Conservation (phyloP, 495 filamentous ascomycete species). For the Podospora anserina region DNA sequence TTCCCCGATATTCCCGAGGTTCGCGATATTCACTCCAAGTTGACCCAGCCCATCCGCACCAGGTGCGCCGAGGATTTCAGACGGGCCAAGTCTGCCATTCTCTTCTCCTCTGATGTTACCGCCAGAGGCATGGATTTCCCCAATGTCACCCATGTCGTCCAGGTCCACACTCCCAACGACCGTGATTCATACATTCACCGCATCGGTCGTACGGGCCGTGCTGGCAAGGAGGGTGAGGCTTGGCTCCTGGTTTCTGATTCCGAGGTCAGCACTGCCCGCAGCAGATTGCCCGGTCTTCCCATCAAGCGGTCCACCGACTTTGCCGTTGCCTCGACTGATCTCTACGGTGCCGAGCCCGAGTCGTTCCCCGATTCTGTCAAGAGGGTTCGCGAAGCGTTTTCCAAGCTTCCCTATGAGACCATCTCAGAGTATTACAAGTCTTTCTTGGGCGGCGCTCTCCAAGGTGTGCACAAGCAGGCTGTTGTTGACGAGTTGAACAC, state of each 20-base stretch:
- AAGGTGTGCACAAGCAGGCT: conserved; percentile 33
- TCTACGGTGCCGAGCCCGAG: conserved; percentile 25
- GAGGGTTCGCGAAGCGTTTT: conserved; percentile 35
- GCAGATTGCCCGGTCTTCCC: conserved; percentile 60
- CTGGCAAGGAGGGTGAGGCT: conserved; percentile 73
- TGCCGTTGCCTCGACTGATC: conserved; percentile 49
- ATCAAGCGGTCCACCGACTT: conserved; percentile 55
- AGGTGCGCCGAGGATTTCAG: conserved; percentile 69
- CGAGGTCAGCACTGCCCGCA: conserved; percentile 51
- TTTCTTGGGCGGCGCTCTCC: conserved; percentile 49
- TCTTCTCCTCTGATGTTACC: conserved; percentile 91
- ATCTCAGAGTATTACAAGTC: conserved; percentile 38
- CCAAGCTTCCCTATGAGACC: conserved; percentile 34
- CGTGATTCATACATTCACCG: conserved; percentile 87
- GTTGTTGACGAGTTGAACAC: conserved; percentile 59
- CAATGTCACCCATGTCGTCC: conserved; percentile 85
- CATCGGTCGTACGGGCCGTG: conserved; percentile 69
- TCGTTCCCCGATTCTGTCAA: conserved; percentile 39
- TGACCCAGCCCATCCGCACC: conserved; percentile 68
- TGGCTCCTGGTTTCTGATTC: conserved; percentile 66
- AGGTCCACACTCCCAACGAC: conserved; percentile 67
- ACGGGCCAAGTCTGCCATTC: conserved; percentile 57
- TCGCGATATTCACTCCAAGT: conserved; percentile 73
- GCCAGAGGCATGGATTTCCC: conserved; percentile 97
- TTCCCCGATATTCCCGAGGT: conserved; percentile 39